These are phyloP conservation scores for Nakazawaea wickerhamii DNA, from an alignment of 805 yeast species.

Conservation along the genomic window DNA sequence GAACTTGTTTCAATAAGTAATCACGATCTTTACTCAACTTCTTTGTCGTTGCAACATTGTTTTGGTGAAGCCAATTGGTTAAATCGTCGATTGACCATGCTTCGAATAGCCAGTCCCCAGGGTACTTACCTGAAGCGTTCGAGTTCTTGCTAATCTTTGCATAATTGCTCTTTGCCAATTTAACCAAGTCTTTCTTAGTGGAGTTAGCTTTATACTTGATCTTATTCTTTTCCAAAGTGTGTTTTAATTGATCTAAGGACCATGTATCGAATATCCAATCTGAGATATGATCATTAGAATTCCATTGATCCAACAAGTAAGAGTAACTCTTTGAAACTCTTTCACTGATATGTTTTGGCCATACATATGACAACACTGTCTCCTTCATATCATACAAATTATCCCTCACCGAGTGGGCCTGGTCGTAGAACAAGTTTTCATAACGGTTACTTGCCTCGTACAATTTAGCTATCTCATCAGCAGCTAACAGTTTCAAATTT, in stretches of 20 bases:
- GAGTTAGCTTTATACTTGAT: conserved; percentile 24
- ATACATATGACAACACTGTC: conserved; percentile 18
- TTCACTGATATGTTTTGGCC: conserved; percentile 6
- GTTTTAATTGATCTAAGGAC: conserved; percentile 30
- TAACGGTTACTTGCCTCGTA: conserved; percentile 12
- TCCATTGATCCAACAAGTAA: conserved; percentile 4
- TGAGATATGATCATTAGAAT: conserved; percentile 13
- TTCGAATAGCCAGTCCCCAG: conserved; percentile 48
- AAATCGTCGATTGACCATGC: conserved; percentile 49
- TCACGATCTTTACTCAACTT: conserved; percentile 30
- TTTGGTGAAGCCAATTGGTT: conserved; percentile 41
- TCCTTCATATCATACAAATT: conserved; percentile 17
- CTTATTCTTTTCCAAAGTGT: conserved; percentile 27
- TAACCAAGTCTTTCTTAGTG: conserved; percentile 35
- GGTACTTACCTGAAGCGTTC: conserved; percentile 38
- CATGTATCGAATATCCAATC: conserved; percentile 49
- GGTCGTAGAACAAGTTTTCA: background rate
- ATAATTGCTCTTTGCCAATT: conserved; percentile 36
- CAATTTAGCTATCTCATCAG: conserved; percentile 23
- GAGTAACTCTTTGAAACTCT: conserved; percentile 4
- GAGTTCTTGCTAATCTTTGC: conserved; percentile 30
- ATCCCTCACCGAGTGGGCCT: conserved; percentile 11
- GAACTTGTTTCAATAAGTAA: conserved; percentile 39
- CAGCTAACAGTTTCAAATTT: conserved; percentile 22
- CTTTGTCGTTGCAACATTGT: conserved; percentile 33